Base-by-base conservation (phyloP, 495 filamentous ascomycete species). In the Hapsidospora chrysogenum region DNA sequence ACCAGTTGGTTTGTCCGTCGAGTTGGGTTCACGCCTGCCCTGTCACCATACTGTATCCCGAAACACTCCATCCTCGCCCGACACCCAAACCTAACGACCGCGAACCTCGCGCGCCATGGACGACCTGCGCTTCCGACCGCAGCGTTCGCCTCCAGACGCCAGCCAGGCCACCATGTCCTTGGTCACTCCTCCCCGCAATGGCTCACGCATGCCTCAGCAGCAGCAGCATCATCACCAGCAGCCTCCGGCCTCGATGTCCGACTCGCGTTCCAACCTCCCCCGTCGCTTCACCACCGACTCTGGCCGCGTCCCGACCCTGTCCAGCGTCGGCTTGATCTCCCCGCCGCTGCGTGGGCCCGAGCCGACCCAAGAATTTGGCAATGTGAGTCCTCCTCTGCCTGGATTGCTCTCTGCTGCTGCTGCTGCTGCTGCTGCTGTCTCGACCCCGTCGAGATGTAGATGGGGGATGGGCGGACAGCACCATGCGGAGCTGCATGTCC, bases 201-300 rank as follows among this genome's bases (percentile, higher is more conserved):
- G 72, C 52, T 64, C 64, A 45, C 58, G 62, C 39, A 70, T 72
- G 42, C 60, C 70, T 28, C 33, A 36, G n/a, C 33, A 36, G 15
- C 33, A 35, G 33, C 23, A 26, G 11, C 23, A 26, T 11, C 11
- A 6, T 6, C 6, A 6, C 33, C 63, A 61, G 17, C n/a, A n/a
- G n/a, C n/a, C n/a, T n/a, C 66, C 66, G 44, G 60, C 60, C 31
- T 66, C 63, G 9, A 48, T 55, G 23, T 69, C 66, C 43, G 79
- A 84, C 43, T 65, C 68, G 35, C 70, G 85, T 53, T 66, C 68
- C 28, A 76, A 74, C 42, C 62, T 93, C 43, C 82, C 85, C 56
- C 79, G 89, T 54, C 78, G 89, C 41, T 95, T 95, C 63, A 97
- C 89, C 37, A 89, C 85, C 18, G 83, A 89, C 47, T 79, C 82